These are phyloP conservation scores for Geotrichum phurueaensis DNA, from an alignment of 1,139 yeast genomes.

Conservation along the genomic window DNA sequence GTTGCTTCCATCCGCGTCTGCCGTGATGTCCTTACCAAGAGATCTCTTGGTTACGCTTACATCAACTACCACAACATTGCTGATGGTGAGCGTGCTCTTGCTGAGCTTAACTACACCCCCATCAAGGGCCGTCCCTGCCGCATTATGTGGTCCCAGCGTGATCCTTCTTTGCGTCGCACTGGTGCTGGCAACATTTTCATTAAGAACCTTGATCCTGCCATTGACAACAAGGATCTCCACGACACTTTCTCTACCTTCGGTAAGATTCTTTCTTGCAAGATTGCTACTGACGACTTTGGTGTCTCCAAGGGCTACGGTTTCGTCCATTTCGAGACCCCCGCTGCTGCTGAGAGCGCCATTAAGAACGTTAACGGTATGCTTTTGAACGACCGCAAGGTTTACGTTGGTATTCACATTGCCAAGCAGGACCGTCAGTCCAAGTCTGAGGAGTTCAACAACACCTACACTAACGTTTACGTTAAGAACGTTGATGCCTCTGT, in stretches of 20 bases:
- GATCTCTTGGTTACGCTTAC: constrained; percentile 96
- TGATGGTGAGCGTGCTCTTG: constrained; percentile 93
- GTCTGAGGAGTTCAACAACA: constrained; percentile 85
- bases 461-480: constrained; percentile 91
- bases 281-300: constrained; percentile 92
- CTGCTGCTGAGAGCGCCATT: constrained; percentile 91
- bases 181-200: constrained; percentile 97
- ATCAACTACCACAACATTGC: constrained; percentile 87
- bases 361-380: constrained; percentile 98
- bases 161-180: constrained; percentile 90
- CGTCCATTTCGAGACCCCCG: constrained; percentile 92
- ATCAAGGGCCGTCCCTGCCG: constrained; percentile 97
- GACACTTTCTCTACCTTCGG: constrained; percentile 98
- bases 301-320: constrained; percentile 94
- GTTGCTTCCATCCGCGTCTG: constrained; percentile 97
- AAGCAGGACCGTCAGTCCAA: constrained; percentile 94
- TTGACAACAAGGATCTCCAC: constrained; percentile 97
- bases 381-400: constrained; percentile 93
- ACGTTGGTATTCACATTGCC: constrained; percentile 89
- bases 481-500: constrained; percentile 78
- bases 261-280: constrained; percentile 91
- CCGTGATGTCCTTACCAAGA: constrained; percentile 96
- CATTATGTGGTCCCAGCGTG: constrained; percentile 99
- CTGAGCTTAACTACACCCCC: constrained; percentile 88
- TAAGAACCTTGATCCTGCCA: constrained; percentile 97